Evolutionary conservation across 169 alveolate genomes (phyloP), one percentile per base, ranked within the genome.

Genomic region (Cryptosporidium parvum): DNA sequence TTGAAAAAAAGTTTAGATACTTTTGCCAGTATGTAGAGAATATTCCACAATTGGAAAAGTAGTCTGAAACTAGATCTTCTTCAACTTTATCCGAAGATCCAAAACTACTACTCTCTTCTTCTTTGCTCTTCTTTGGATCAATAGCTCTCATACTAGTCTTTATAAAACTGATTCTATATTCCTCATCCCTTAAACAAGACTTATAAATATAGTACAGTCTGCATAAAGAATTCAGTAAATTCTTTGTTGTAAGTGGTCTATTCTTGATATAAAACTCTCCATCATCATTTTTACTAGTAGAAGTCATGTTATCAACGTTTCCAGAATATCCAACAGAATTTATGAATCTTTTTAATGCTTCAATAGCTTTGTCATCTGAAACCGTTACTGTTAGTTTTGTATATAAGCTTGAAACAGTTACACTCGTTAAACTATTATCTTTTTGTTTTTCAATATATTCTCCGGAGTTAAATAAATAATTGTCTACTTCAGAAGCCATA

Each of bases 1-100:
- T 23, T 9, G 70, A 73, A 8, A 73, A 26, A 12, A 21, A 26
- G 31, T 21, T 8, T n/a, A 80, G 56, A 16, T 62, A 12, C 2
- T 62, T 42, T 16, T 61, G 70, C 89, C 89, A 80, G 9, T n/a
- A 42, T 33, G 48, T 37, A 5, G 89, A 80, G 56, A 80, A 80
- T 3, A 80, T 61, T 5, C 48, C 75, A 33, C 89, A 80, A 10
- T 45, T 67, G 10, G 86, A 73, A 35, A 52, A 75, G 42, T 75
- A 58, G 3, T 7, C 72, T 8, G 72, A 65, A 65, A 65, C 33
- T 3, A 52, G 72, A 7, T 65, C 51, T 10, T 65, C 72, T 14
- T n/a, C 42, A 29, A 3, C 23, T 3, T 21, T 31, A 5, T 59
- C 69, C 23, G 9, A 23, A 31, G 69, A 26, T 23, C 37, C 39